Conservation (phyloP, 1,284 basidiomycete species). For the Vanrija pseudolonga region DNA sequence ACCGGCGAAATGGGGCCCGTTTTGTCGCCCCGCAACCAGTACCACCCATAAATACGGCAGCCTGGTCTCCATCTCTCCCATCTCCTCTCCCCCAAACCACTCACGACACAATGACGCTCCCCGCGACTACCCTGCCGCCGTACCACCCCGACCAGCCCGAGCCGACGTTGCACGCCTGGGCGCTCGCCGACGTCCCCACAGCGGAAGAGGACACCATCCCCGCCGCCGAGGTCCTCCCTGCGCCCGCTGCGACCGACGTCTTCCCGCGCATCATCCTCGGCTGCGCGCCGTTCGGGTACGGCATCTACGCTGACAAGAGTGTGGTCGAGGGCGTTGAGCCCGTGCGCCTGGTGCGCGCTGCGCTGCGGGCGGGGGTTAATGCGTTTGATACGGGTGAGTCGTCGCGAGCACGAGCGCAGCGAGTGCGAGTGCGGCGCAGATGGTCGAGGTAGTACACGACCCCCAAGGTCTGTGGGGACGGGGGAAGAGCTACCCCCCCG, state of each 20-base stretch:
- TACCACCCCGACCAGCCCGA: constrained; percentile 39
- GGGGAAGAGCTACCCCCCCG: too few species aligned
- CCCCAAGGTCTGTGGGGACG: too few species aligned
- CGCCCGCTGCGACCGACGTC: constrained; percentile 4
- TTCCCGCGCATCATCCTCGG: constrained; percentile 63
- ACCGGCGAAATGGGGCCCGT: too few species aligned
- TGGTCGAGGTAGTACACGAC: too few species aligned
- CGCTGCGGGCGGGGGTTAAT: constrained; percentile 78
- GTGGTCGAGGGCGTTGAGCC: constrained; percentile 61
- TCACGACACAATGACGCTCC: background rate
- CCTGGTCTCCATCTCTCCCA: background rate
- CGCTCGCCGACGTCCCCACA: constrained; percentile 16
- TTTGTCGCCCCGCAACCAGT: too few species aligned
- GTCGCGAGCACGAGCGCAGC: too few species aligned
- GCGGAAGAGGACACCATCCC: constrained; percentile 21
- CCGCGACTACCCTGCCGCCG: constrained; percentile 9
- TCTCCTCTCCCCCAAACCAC: background rate
- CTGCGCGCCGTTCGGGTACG: constrained; percentile 65
- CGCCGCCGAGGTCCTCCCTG: constrained; percentile 20
- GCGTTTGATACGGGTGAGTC: constrained; percentile 74
- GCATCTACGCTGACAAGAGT: constrained; percentile 66
- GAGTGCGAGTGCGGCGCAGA: too few species aligned
- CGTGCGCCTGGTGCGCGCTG: constrained; percentile 68
- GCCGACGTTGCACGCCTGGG: constrained; percentile 1
- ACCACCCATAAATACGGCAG: too few species aligned